Evolutionary conservation across 805 yeast genomes (phyloP), one percentile per base, ranked within the genome.

Genomic region (Cyberlindnera bimundalis): DNA sequence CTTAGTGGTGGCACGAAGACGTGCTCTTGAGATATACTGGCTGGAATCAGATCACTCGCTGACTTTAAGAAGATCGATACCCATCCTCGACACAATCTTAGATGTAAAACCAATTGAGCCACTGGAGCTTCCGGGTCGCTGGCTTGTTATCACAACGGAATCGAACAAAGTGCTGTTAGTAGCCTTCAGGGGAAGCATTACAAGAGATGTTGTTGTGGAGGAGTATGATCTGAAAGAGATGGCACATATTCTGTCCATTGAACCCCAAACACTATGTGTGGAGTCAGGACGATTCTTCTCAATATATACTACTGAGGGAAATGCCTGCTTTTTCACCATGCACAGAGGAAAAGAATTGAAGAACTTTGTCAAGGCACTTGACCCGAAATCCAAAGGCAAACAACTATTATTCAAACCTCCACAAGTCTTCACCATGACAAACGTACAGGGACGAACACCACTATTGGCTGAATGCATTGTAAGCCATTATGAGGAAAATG

Each of bases 271-370:
- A 1, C 35, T 55, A 12, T 38, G 45, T 24, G 34, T 42, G 6
- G 51, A 49, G 15, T 19, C 46, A 3, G 36, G 35, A 2, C 40
- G 46, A 13, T 38, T 29, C 24, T 18, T 53, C 7, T 40, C 52
- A 3, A 26, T 45, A 12, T 42, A 43, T 15, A 52, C 58, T 2
- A 38, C 31, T 8, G 51, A 54, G 32, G 59, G 59, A 1, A 39
- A 35, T 7, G 26, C 46, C 2, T 36, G 40, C 6, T 17, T 51
- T 6, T 52, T 43, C 28, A 36, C 40, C 4, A 17, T 47, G 14
- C 37, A 40, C 21, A 38, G 46, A 21, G 27, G 35, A 8, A 46
- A 39, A 21, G 48, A 47, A 17, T 19, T 39, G 24, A 37, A 42
- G 33, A 49, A 50, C 29, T 49, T 50, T 26, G 41, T 27, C 12